Conservation (phyloP, 768 basidiomycete species). For the Xerocomus spinulosus region DNA sequence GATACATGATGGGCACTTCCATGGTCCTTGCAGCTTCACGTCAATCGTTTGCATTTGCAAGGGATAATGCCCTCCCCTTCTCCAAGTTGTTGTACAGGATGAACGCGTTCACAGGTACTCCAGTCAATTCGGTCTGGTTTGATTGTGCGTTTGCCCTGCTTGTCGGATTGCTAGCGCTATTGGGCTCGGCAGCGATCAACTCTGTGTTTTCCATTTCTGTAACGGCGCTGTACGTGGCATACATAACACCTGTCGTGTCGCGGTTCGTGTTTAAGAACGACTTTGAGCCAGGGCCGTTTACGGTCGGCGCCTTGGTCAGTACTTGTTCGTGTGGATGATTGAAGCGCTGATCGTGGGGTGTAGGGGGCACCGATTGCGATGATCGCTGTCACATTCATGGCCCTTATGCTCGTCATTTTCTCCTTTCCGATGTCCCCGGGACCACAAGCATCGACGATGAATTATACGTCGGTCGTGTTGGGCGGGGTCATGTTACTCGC, state of each 20-base stretch:
- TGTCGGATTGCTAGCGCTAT: conserved; percentile 49
- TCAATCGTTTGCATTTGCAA: conserved; percentile 51
- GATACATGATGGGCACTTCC: conserved; percentile 42
- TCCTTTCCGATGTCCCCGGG: conserved; percentile 54
- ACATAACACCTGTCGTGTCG: conserved; percentile 44
- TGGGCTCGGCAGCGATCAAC: conserved; percentile 48
- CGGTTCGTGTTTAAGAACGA: conserved; percentile 43
- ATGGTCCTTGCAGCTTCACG: conserved; percentile 45
- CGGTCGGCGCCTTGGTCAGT: conserved; percentile 38
- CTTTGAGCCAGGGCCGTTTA: conserved; percentile 44
- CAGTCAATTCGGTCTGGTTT: conserved; percentile 59
- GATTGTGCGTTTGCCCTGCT: conserved; percentile 37
- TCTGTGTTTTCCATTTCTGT: conserved; percentile 50
- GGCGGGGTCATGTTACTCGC: conserved; percentile 54
- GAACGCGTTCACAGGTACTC: conserved; percentile 46
- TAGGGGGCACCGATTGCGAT: conserved; percentile 52
- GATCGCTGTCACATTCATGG: conserved; percentile 59
- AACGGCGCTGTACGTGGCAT: conserved; percentile 40
- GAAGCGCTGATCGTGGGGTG: conserved; percentile 1
- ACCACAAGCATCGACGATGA: conserved; percentile 51
- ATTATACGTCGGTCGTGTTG: conserved; percentile 64
- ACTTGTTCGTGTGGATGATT: neutral
- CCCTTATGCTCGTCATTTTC: conserved; percentile 55
- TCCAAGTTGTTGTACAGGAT: conserved; percentile 50
- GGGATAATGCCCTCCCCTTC: conserved; percentile 57